Evolutionary conservation across 2,329 filamentous ascomycete species (phyloP), one percentile per base, ranked within the genome.

Genomic region (Phaeosphaeria sp.): DNA sequence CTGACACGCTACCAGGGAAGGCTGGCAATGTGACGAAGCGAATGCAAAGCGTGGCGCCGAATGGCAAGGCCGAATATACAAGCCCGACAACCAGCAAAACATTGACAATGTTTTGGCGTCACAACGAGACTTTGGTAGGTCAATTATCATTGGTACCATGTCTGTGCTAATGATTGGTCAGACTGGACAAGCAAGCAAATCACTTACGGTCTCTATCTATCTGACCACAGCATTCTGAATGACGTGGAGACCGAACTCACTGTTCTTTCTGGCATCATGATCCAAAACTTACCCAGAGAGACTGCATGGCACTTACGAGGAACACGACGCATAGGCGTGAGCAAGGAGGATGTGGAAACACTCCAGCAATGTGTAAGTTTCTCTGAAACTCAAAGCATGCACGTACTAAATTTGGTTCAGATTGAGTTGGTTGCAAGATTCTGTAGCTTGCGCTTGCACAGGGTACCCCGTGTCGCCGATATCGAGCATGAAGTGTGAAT

Each of bases 31-130:
- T 25, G 85, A 87, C 54, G 77, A 81, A 3, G 82, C 80, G 1
- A 89, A 87, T 63, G 76, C 78, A 13, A 74, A 81, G 43, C 80
- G 85, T 2, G 87, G 83, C 5, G 75, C 78, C 17, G 81, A 75
- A 5, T 89, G 86, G 86, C 79, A 87, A 58, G 75, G 79, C 46
- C 82, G 83, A 48, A 77, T 89, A 10, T 88, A 88, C 69, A 76
- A 81, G 50, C 79, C 36, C 15, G 36, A 81, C 42, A 84, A 88
- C 62, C 77, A 74, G 33, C 67, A 69, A 1, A 68, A 67, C 9
- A 77, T 78, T 1, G 73, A 77, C 44, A 73, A 77, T 20, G 73
- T 70, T 2, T 74, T 84, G 15, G 71, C 72, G 9, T 79, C 79
- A 1, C 81, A 83, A 52, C 79, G 76, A 56, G 81, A 83, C 60